phyloP scores from a whole-genome alignment of 352 stramenopile species.

The Globisporangium nodosum region DNA sequence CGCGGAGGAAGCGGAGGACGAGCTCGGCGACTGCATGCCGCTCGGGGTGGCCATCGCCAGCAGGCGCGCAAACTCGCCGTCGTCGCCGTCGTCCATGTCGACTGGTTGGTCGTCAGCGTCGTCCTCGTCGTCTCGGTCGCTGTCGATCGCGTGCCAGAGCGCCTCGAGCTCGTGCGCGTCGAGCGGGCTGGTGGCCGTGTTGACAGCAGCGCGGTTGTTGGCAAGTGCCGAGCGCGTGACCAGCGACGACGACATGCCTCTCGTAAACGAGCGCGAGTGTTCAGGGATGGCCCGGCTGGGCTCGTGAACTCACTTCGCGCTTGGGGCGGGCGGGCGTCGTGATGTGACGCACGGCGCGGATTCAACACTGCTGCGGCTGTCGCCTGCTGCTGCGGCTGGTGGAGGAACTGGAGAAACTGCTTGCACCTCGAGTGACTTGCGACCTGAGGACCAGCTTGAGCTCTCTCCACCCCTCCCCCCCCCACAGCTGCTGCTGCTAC shows the following conservation, averaged over 20 bases:
- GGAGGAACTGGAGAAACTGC: background rate
- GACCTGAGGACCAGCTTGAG: background rate
- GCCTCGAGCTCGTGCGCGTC: conserved; percentile 5
- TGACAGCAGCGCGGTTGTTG: background rate
- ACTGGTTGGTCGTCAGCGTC: background rate
- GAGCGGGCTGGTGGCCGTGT: background rate
- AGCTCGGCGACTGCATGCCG: background rate
- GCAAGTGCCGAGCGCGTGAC: background rate
- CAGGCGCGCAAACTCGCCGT: background rate
- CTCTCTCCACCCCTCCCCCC: no score
- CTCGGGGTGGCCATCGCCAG: background rate
- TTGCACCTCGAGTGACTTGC: background rate
- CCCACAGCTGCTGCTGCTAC: background rate
- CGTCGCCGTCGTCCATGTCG: background rate
- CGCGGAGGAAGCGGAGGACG: background rate
- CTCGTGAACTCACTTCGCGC: background rate
- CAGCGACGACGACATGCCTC: background rate
- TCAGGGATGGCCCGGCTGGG: background rate
- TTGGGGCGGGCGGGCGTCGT: background rate
- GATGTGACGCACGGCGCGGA: background rate
- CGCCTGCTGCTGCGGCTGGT: background rate
- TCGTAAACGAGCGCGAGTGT: background rate
- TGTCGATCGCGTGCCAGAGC: conserved; percentile 7
- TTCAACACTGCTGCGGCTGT: background rate
- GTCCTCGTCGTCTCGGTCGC: background rate